phyloP scores from a whole-genome alignment of 495 filamentous ascomycete genomes.

The Aspergillus avenaceus region DNA sequence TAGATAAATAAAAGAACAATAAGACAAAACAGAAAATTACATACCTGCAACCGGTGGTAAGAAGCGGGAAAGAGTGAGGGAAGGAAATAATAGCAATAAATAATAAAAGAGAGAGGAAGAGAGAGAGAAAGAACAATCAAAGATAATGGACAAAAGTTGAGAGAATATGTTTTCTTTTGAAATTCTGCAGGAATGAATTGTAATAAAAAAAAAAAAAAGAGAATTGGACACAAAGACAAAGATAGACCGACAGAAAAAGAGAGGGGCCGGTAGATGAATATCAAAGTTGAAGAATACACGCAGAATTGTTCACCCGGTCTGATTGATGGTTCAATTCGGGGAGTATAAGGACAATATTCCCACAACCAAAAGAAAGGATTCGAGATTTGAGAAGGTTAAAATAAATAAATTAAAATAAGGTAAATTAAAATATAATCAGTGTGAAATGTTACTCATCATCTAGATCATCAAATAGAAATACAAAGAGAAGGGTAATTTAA shows the following conservation, averaged over 20 bases:
- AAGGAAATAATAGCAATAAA: too few species aligned
- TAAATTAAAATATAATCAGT: neutral
- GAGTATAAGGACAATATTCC: too few species aligned
- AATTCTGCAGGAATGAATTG: neutral
- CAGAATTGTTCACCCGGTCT: neutral
- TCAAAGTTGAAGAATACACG: neutral
- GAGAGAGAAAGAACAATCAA: neutral
- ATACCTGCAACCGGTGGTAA: neutral
- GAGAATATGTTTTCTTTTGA: neutral
- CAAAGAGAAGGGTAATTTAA: neutral
- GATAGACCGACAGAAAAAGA: conserved; percentile 2
- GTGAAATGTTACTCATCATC: too few species aligned
- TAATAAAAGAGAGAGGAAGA: neutral
- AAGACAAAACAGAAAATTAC: conserved; percentile 1
- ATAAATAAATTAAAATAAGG: neutral
- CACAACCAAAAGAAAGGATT: neutral
- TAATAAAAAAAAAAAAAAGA: too few species aligned
- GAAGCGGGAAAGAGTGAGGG: neutral
- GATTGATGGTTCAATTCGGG: neutral
- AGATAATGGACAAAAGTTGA: neutral
- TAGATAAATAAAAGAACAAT: conserved; percentile 1
- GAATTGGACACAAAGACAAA: neutral
- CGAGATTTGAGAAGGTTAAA: neutral
- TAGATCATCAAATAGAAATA: neutral
- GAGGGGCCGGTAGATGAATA: conserved; percentile 2